Base-by-base conservation (phyloP, 176 grass and related monocot species). In the Triticum dicoccoides region DNA sequence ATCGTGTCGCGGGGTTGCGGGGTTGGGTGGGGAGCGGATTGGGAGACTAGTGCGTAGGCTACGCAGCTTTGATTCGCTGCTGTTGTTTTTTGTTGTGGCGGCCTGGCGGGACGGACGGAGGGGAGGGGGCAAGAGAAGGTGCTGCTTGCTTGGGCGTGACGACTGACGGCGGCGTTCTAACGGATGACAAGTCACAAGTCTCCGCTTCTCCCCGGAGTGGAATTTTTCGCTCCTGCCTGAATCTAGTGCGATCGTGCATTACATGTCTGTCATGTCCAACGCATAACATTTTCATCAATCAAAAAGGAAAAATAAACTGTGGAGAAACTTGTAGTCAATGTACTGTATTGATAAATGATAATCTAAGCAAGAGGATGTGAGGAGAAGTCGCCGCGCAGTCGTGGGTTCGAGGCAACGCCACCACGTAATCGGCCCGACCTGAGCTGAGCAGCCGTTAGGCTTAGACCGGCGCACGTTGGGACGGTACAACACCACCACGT, bases 131-230 rank as follows among this genome's bases (percentile, higher is more conserved):
- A 59, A 20, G 54, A 68, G 34, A 69, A 64, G 81, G 65, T 64
- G 56, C 39, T 73, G 67, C 35, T 89, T 69, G 84, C 88, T 90
- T 90, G 83, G 88, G 82, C 84, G 79, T 69, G 70, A 86, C 79
- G 70, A 85, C 72, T 69, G 70, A 86, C 54, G 14, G 27, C 78
- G 66, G 21, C 52, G 76, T 81, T 66, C 29, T 6, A 18, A 68
- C 63, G 23, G 61, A 30, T 17, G 77, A 62, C n/a, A 80, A 24
- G 54, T 59, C 54, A 17, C 72, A 29, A 76, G 45, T 56, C 47
- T 9, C 41, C 3, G 71, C 25, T 44, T 74, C 23, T 9, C 24
- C 1, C 18, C 17, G 6, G 54, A 0, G 18, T 59, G 54, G 54
- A 21, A 59, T 59, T 59, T 21, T 58, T 3, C 8, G 54, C 54